Conservation (phyloP, 2,329 filamentous ascomycete species). For the Verticillium dahliae region DNA sequence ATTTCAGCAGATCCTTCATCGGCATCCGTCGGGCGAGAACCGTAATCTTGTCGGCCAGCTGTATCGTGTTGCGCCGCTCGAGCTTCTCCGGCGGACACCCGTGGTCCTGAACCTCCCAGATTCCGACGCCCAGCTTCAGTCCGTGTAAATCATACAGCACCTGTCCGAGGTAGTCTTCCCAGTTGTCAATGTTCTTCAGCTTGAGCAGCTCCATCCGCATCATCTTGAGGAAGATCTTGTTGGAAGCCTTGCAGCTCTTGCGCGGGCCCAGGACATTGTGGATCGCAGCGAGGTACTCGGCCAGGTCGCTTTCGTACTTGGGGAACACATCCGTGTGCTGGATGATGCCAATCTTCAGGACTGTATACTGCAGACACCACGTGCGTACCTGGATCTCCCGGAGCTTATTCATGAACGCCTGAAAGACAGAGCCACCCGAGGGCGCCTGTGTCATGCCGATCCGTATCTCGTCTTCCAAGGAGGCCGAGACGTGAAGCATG, state of each 20-base stretch:
- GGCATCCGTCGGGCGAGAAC: constrained; percentile 74
- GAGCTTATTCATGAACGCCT: constrained; percentile 59
- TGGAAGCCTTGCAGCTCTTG: constrained; percentile 76
- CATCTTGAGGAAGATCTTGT: constrained; percentile 83
- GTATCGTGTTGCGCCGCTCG: constrained; percentile 72
- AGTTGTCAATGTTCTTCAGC: constrained; percentile 69
- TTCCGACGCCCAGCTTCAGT: constrained; percentile 64
- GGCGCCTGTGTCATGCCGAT: constrained; percentile 64
- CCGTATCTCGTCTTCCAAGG: constrained; percentile 81
- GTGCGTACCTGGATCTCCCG: constrained; percentile 81
- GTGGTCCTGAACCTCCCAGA: constrained; percentile 68
- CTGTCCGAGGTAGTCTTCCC: constrained; percentile 81
- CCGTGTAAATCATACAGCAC: constrained; percentile 79
- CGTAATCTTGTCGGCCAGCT: constrained; percentile 78
- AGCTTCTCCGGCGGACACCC: constrained; percentile 70
- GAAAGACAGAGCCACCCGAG: constrained; percentile 47
- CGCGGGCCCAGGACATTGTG: constrained; percentile 81
- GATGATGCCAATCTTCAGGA: constrained; percentile 68
- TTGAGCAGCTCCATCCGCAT: constrained; percentile 80
- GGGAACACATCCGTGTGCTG: constrained; percentile 61
- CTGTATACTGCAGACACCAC: constrained; percentile 81
- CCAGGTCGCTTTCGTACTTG: constrained; percentile 62
- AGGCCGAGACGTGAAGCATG: constrained; percentile 70
- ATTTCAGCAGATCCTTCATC: constrained; percentile 86
- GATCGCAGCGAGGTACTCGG: constrained; percentile 72